Conservation (phyloP, 352 stramenopile species). For the Globisporangium yorkense region DNA sequence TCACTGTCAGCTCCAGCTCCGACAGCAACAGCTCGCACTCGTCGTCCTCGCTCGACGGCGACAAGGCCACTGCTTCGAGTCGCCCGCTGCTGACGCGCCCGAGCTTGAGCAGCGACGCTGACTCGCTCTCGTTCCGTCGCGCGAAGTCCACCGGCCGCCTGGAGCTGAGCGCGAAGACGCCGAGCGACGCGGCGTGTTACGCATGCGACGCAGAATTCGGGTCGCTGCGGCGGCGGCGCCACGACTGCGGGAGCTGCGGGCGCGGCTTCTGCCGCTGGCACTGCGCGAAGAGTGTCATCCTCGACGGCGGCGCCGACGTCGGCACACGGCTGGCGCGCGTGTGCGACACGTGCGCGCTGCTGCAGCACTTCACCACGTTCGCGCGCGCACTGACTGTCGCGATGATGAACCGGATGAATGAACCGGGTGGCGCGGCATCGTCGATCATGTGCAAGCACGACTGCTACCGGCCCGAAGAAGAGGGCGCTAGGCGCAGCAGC, state of each 20-base stretch:
- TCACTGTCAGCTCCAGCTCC: neutral
- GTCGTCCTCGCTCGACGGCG: conserved; percentile 4
- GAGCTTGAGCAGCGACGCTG: neutral
- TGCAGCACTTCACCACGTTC: conserved; percentile 29
- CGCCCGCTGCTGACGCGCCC: neutral
- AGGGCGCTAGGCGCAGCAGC: neutral
- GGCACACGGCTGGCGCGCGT: conserved; percentile 8
- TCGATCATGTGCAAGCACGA: conserved; percentile 1
- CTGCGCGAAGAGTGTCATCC: conserved; percentile 16
- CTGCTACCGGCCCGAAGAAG: neutral
- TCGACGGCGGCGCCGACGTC: neutral
- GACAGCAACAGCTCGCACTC: conserved; percentile 3
- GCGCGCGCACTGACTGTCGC: conserved; percentile 18
- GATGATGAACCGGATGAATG: neutral
- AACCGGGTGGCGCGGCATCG: neutral
- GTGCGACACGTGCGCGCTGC: conserved; percentile 21
- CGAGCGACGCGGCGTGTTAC: conserved; percentile 11
- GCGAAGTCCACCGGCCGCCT: conserved; percentile 3
- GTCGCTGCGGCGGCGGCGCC: conserved; percentile 10
- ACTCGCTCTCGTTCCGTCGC: conserved; percentile 6
- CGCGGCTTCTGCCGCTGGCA: conserved; percentile 24
- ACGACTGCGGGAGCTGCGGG: conserved; percentile 20
- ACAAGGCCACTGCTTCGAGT: too few relatives aligned
- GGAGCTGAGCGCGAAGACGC: conserved; percentile 2
- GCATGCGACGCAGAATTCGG: conserved; percentile 21